Evolutionary conservation across 345 rosid species (phyloP).

Genomic region (Citrus cavaleriei): DNA sequence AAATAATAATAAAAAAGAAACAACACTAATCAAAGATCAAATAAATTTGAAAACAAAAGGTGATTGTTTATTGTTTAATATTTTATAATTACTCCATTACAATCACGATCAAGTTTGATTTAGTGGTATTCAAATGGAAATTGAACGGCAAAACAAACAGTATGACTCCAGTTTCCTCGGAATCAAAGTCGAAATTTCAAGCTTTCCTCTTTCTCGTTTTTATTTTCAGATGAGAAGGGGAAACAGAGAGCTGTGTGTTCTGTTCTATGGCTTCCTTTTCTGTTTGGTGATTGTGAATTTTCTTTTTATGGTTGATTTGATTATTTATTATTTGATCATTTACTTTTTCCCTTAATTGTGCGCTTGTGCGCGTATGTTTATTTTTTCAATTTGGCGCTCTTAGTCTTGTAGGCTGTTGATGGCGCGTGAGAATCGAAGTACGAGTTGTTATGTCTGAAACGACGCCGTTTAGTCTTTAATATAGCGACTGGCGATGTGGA

Average conservation of each 20-base stretch:
- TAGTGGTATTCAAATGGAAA: not conserved
- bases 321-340: not conserved
- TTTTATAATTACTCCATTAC: not conserved
- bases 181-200: constrained; percentile 1
- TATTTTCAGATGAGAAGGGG: not conserved
- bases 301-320: not conserved
- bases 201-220: not conserved
- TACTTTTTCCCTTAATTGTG: not conserved
- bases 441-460: not conserved
- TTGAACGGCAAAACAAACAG: constrained; percentile 3
- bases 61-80: not conserved
- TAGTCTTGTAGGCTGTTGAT: not conserved
- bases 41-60: not conserved
- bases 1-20: not conserved
- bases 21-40: too few species aligned
- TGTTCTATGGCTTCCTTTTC: not conserved
- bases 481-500: not conserved
- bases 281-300: not conserved
- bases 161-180: not conserved
- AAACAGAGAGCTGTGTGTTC: not conserved
- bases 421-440: not conserved
- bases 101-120: constrained; percentile 2
- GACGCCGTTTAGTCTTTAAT: not conserved
- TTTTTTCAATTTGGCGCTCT: not conserved
- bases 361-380: not conserved